These are phyloP conservation scores for Trichocomaceae sp. DNA, from an alignment of 2,329 filamentous ascomycete genomes.

Conservation along the genomic window DNA sequence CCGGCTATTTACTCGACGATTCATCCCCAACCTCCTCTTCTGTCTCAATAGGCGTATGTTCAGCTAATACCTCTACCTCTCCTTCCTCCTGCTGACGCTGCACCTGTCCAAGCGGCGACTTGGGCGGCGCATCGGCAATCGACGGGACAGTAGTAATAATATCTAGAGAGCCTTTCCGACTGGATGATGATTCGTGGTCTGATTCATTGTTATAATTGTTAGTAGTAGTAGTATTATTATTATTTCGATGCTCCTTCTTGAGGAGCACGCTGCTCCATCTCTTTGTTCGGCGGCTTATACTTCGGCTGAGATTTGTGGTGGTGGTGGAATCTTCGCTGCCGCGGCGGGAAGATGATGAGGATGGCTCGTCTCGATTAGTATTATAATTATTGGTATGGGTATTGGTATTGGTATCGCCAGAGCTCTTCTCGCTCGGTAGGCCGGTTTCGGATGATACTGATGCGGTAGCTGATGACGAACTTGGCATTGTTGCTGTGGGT, in stretches of 20 bases:
- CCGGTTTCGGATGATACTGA: conserved; percentile 3
- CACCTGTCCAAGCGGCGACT: conserved; percentile 1
- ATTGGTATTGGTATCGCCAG: background rate
- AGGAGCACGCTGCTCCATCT: conserved; percentile 13
- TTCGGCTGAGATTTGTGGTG: conserved; percentile 2
- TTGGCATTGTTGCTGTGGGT: background rate
- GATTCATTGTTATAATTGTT: background rate
- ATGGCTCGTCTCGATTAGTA: background rate
- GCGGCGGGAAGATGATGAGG: background rate
- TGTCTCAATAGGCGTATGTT: background rate
- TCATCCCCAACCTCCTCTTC: background rate
- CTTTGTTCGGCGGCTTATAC: conserved; percentile 7
- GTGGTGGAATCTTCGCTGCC: conserved; percentile 1
- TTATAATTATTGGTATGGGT: background rate
- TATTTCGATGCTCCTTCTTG: conserved; percentile 4
- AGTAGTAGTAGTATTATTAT: background rate
- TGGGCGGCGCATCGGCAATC: background rate
- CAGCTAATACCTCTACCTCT: no score
- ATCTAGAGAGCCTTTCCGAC: conserved; percentile 6
- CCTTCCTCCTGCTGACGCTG: background rate
- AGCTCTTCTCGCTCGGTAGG: conserved; percentile 9
- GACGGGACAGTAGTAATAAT: background rate
- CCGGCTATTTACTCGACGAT: background rate
- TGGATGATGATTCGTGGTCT: conserved; percentile 10
- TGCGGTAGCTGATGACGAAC: background rate